Percentiles rank a stretch among this genome's conserved stretches.
These are phyloP conservation scores for Tagetes erecta DNA, from an alignment of 129 eudicot species.

Conservation along the genomic window DNA sequence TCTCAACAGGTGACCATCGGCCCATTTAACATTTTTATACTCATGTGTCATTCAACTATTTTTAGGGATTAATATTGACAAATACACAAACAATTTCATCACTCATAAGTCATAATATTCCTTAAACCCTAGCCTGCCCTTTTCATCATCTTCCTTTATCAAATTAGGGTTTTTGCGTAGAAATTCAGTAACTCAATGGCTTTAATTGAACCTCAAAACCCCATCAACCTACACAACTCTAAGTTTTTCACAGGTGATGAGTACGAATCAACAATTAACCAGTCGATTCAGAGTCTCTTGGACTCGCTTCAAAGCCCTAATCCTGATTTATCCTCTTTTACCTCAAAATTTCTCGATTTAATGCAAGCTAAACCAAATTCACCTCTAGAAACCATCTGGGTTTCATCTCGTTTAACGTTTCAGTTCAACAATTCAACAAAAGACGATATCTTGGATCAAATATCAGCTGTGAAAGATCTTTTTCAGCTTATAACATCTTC, in stretches of 20 bases:
- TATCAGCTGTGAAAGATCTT: slow-evolving; percentile 49
- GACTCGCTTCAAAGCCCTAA: slow-evolving; percentile 40
- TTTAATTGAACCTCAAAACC: slow-evolving; percentile 34
- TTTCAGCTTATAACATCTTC: slow-evolving; percentile 49
- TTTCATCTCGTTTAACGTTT: slow-evolving; percentile 51
- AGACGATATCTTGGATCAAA: slow-evolving; percentile 41
- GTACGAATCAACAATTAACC: slow-evolving; percentile 43
- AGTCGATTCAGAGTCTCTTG: slow-evolving; percentile 51
- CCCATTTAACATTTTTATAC: neutral
- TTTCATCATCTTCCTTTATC: neutral
- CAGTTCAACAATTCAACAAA: slow-evolving; percentile 27
- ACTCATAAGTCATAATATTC: neutral
- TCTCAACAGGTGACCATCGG: too few relatives aligned
- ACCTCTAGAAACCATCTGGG: slow-evolving; percentile 75
- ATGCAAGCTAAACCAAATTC: slow-evolving; percentile 55
- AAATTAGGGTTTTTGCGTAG: slow-evolving; percentile 44
- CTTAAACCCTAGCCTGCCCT: slow-evolving; percentile 41
- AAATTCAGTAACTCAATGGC: slow-evolving; percentile 32
- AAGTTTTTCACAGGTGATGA: slow-evolving; percentile 45
- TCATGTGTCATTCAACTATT: neutral
- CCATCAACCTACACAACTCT: slow-evolving; percentile 18
- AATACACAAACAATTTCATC: neutral
- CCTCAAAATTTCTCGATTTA: slow-evolving; percentile 50
- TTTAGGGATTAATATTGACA: slow-evolving; percentile 6
- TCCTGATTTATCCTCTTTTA: slow-evolving; percentile 33